Conservation (phyloP, 2,329 filamentous ascomycete genomes). For the Zymoseptoria tritici region DNA sequence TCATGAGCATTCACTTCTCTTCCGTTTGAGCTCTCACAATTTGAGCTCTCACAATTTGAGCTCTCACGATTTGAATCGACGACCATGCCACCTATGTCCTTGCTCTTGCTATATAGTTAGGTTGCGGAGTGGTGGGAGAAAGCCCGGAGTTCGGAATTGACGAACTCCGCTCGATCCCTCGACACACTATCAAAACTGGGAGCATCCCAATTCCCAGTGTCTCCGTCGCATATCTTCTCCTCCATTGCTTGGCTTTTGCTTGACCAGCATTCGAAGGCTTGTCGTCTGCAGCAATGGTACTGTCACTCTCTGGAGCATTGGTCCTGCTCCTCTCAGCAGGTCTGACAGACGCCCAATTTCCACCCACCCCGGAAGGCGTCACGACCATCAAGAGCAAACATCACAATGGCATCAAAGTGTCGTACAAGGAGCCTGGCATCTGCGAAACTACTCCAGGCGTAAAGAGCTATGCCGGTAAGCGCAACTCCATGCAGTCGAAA, state of each 20-base stretch:
- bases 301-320: background rate
- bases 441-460: conserved; percentile 49
- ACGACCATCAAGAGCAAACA: conserved; percentile 33
- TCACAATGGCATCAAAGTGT: conserved; percentile 40
- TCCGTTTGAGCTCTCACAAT: too few species aligned
- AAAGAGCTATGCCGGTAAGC: conserved; percentile 35
- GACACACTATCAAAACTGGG: background rate
- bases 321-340: background rate
- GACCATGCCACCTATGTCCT: background rate
- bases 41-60: too few species aligned
- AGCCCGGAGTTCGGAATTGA: background rate
- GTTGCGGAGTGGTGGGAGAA: background rate
- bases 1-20: background rate
- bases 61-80: too few species aligned
- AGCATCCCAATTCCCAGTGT: background rate
- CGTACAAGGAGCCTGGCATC: conserved; percentile 47
- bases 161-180: background rate
- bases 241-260: background rate
- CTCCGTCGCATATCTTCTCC: background rate
- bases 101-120: background rate
- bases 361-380: conserved; percentile 25
- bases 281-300: background rate
- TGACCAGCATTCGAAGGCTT: background rate
- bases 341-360: conserved; percentile 12
- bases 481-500: background rate